Evolutionary conservation across 768 basidiomycete species (phyloP), one percentile per base, ranked within the genome.

Genomic region (Lentinula aciculospora): DNA sequence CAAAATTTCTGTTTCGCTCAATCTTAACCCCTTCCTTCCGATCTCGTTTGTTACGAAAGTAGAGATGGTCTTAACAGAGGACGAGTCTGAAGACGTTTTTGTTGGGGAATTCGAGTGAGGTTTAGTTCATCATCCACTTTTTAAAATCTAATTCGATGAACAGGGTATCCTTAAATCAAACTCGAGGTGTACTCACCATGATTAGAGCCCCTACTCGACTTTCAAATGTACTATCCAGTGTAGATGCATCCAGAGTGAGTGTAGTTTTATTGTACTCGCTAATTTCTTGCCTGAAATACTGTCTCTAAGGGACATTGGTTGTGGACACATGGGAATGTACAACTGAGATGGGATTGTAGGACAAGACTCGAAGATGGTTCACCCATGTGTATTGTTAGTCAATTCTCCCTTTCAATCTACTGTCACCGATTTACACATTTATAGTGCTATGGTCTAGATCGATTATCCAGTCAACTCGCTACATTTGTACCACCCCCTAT

Each of bases 321-420:
- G 49, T 81, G 79, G 78, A 63, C 65, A 21, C 68, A 74, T 45
- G 65, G 62, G 17, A 64, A 67, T 13, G 66, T 73, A n/a, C 60
- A 67, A 6, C 56, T 81, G 3, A 74, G 72, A 27, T 81, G 79
- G 79, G 77, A 81, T 58, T 79, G 77, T 62, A 72, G 75, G 0
- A 67, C 68, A 2, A 71, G 67, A 0, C 67, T 78, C 2, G 76
- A 77, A 31, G 77, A 81, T 54, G 78, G 79, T 17, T 77, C 75
- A 0, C 75, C 76, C 0, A 71, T 77, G 72, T 79, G 77, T 63
- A 73, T 81, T 53, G 76, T 77, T 49, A 47, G 76, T 71, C 56
- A 54, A 36, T 56, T 54, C 37, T 12, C 37, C 29, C 27, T 51
- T 53, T 21, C 5, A 10, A 1, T 19, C 3, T 2, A 13, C 44